phyloP scores from a whole-genome alignment of 2,329 filamentous ascomycete genomes.

The Hypoxylon sp. region DNA sequence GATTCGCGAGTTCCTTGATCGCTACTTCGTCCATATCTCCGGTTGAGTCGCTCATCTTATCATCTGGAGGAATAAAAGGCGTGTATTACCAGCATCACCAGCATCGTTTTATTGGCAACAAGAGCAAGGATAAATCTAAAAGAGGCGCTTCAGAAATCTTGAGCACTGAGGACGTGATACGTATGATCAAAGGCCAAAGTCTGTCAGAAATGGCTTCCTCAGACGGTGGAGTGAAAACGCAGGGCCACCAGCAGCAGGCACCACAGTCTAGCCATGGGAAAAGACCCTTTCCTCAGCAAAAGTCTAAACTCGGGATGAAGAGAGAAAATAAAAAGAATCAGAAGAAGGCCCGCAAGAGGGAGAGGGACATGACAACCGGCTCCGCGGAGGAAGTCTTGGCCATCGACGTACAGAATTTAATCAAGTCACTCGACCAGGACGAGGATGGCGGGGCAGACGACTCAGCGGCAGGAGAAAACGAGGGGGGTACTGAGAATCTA shows the following conservation, averaged over 20 bases:
- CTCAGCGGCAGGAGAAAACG: conserved; percentile 42
- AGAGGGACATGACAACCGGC: conserved; percentile 71
- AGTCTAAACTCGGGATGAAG: conserved; percentile 36
- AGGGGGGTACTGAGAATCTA: conserved; percentile 54
- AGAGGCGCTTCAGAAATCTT: not conserved
- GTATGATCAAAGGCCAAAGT: conserved; percentile 2
- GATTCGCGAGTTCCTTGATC: not conserved
- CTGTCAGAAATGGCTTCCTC: not conserved
- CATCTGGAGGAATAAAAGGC: not conserved
- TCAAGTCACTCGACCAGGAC: conserved; percentile 58
- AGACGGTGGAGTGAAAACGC: conserved; percentile 13
- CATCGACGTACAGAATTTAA: conserved; percentile 70
- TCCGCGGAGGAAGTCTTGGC: conserved; percentile 76
- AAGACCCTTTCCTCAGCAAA: conserved; percentile 38
- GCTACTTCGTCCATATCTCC: not conserved
- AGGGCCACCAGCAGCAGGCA: conserved; percentile 17
- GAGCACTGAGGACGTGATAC: conserved; percentile 6
- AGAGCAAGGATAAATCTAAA: not conserved
- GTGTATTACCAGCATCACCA: not conserved
- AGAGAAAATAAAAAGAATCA: conserved; percentile 52
- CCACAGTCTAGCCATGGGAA: conserved; percentile 35
- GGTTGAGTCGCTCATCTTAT: not conserved
- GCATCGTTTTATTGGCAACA: not conserved
- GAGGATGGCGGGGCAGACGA: conserved; percentile 47
- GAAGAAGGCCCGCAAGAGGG: conserved; percentile 68